phyloP scores from a whole-genome alignment of 2,329 filamentous ascomycete genomes.

The Colletotrichum tanaceti region DNA sequence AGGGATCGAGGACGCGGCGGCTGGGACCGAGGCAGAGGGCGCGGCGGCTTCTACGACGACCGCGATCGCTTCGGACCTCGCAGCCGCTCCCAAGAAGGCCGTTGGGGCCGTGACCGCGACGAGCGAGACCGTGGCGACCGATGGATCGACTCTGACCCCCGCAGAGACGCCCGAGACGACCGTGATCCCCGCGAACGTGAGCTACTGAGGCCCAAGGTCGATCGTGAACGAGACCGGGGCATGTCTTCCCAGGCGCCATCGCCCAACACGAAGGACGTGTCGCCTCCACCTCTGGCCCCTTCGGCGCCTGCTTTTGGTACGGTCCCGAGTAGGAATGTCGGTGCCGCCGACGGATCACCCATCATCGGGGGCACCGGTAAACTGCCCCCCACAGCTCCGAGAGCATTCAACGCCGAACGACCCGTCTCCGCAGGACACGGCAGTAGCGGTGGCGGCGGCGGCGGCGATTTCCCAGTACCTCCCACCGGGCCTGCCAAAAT shows the following conservation, averaged over 20 bases:
- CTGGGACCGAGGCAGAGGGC: constrained; percentile 60
- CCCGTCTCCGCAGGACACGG: constrained; percentile 57
- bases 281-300: constrained; percentile 67
- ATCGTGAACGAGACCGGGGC: constrained; percentile 51
- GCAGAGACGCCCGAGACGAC: constrained; percentile 61
- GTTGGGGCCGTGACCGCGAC: constrained; percentile 67
- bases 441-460: constrained; percentile 43
- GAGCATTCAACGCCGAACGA: constrained; percentile 63
- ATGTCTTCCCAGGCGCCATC: constrained; percentile 62
- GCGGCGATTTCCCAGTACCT: constrained; percentile 51
- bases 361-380: constrained; percentile 55
- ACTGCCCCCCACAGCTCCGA: constrained; percentile 64
- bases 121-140: constrained; percentile 63
- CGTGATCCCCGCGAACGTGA: constrained; percentile 61
- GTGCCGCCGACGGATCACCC: constrained; percentile 48
- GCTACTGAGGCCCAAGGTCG: constrained; percentile 61
- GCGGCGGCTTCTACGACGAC: constrained; percentile 65
- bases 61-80: constrained; percentile 69
- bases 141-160: constrained; percentile 54
- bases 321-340: constrained; percentile 60
- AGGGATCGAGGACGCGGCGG: constrained; percentile 66
- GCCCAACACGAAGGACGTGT: constrained; percentile 62
- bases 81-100: constrained; percentile 74
- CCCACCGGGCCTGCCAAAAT: constrained; percentile 58
- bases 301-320: constrained; percentile 70